Conservation (phyloP, 2,329 filamentous ascomycete genomes). For the Tolypocladium capitatum region DNA sequence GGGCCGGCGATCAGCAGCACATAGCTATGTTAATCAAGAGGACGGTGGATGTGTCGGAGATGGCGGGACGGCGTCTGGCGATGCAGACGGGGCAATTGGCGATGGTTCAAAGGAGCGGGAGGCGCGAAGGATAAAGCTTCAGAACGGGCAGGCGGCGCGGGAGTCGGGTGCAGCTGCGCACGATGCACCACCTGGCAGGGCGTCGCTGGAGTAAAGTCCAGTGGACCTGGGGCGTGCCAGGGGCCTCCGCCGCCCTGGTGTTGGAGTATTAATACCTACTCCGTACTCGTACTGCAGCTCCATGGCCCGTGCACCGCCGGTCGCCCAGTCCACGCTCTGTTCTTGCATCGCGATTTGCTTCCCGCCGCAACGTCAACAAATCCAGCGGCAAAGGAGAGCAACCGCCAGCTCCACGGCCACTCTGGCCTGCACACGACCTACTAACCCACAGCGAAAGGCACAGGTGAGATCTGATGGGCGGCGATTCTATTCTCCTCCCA, state of each 20-base stretch:
- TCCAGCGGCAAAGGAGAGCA: slow-evolving; percentile 12
- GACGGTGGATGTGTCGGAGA: neutral
- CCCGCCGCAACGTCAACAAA: slow-evolving; percentile 18
- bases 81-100: neutral
- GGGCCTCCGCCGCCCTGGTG: neutral
- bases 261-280: no score
- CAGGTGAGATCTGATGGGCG: neutral
- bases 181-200: slow-evolving; percentile 1
- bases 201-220: neutral
- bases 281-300: no score
- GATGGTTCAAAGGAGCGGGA: neutral
- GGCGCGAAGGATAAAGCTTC: neutral
- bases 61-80: neutral
- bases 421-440: slow-evolving; percentile 14
- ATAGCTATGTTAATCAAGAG: neutral
- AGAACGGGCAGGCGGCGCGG: neutral
- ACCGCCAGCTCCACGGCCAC: slow-evolving; percentile 15
- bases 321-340: slow-evolving; percentile 1
- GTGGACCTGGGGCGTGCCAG: no score
- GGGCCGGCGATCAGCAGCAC: neutral
- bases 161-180: neutral
- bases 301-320: slow-evolving; percentile 3
- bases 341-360: slow-evolving; percentile 2
- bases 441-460: slow-evolving; percentile 16
- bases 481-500: neutral